Percentiles rank a stretch among this genome's conserved stretches.
phyloP scores from a whole-genome alignment of 2,329 filamentous ascomycete species.

The Sclerotinia sclerotiorum region DNA sequence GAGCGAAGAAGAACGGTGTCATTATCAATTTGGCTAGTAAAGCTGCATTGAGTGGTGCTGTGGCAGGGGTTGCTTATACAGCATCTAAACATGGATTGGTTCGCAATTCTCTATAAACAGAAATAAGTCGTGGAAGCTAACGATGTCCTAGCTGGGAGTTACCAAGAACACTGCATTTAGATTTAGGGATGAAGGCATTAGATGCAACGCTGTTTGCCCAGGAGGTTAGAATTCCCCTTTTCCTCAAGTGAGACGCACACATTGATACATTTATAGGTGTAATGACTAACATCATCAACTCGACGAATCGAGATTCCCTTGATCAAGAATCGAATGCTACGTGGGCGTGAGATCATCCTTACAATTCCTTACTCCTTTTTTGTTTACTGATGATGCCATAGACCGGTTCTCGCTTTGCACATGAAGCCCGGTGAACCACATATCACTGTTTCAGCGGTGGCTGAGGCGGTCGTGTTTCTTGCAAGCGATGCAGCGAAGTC shows the following conservation, averaged over 20 bases:
- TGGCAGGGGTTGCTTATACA: constrained; percentile 48
- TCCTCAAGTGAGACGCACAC: too few species aligned
- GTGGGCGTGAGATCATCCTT: neutral
- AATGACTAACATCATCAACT: neutral
- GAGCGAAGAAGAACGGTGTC: constrained; percentile 42
- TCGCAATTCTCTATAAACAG: neutral
- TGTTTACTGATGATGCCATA: constrained; percentile 15
- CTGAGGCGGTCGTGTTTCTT: constrained; percentile 43
- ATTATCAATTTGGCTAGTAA: constrained; percentile 47
- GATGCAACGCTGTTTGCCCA: constrained; percentile 49
- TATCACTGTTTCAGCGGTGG: constrained; percentile 41
- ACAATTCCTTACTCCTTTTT: rapidly evolving
- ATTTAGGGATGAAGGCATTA: constrained; percentile 47
- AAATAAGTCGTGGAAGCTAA: neutral
- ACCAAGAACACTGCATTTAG: constrained; percentile 51
- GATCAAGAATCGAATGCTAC: neutral
- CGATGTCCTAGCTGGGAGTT: constrained; percentile 42
- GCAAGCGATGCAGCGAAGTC: constrained; percentile 41
- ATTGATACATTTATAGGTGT: constrained; percentile 3
- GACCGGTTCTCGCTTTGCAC: constrained; percentile 41
- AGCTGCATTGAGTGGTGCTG: constrained; percentile 43
- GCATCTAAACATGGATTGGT: constrained; percentile 47
- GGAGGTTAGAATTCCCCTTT: constrained; percentile 35
- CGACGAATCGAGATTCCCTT: neutral
- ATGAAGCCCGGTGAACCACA: constrained; percentile 30